phyloP scores from a whole-genome alignment of 768 basidiomycete genomes.

The Trametes cinnabarina region DNA sequence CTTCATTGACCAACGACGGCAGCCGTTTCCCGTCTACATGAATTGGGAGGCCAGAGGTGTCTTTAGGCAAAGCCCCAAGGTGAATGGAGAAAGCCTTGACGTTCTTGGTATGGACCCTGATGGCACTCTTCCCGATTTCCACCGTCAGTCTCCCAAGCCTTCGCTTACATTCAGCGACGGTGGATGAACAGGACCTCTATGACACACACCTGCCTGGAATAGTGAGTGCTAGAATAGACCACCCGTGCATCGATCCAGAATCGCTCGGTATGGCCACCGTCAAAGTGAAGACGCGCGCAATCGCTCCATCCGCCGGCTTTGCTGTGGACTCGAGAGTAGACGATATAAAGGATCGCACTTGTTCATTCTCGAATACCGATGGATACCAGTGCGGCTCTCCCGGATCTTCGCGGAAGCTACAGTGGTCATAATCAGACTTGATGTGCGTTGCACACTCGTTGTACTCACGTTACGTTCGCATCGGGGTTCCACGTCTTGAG shows the following conservation, averaged over 20 bases:
- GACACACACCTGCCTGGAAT: slow-evolving; percentile 65
- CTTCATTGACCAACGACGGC: slow-evolving; percentile 1
- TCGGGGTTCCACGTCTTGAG: slow-evolving; percentile 56
- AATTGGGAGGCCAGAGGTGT: not conserved
- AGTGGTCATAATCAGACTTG: not conserved
- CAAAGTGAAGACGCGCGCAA: slow-evolving; percentile 53
- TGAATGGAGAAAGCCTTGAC: slow-evolving; percentile 25
- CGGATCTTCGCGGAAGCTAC: slow-evolving; percentile 61
- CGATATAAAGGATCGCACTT: slow-evolving; percentile 58
- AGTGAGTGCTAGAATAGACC: slow-evolving; percentile 54
- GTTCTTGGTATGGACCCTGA: slow-evolving; percentile 27
- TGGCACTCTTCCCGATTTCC: not conserved
- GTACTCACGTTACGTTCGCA: slow-evolving; percentile 51
- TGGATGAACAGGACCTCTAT: not conserved
- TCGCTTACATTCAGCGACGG: not conserved
- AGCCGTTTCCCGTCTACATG: slow-evolving; percentile 9
- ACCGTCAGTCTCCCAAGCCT: slow-evolving; percentile 43
- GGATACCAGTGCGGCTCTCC: slow-evolving; percentile 72
- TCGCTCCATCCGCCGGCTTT: not conserved
- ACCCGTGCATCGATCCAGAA: slow-evolving; percentile 69
- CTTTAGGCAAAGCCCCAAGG: not conserved
- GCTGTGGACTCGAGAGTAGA: slow-evolving; percentile 14
- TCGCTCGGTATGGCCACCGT: slow-evolving; percentile 71
- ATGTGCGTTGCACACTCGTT: not conserved
- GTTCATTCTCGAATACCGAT: slow-evolving; percentile 50